Evolutionary conservation across 1,139 yeast genomes (phyloP).

Genomic region (Magnusiomyces sp.): DNA sequence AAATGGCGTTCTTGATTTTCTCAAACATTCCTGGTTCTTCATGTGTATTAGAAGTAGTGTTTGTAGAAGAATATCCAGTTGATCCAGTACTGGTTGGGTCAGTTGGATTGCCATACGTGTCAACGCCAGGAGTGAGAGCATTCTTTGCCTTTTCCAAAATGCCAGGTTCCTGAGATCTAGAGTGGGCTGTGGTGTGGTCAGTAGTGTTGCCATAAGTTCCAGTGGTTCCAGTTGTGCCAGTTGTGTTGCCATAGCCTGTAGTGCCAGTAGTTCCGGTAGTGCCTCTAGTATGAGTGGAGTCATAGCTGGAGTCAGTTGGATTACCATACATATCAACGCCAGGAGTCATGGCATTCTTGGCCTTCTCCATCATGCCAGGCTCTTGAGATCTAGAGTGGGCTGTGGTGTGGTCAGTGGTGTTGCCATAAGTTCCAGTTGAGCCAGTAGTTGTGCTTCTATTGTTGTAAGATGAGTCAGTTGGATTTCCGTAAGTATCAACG

Average conservation of each 20-base stretch:
- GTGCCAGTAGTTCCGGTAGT: slow-evolving; percentile 3
- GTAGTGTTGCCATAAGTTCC: slow-evolving; percentile 5
- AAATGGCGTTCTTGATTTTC: no score
- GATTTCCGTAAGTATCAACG: no score
- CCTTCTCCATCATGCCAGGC: background rate
- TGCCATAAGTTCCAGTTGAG: background rate
- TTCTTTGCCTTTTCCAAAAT: background rate
- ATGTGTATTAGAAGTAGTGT: background rate
- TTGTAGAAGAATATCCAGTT: slow-evolving; percentile 6
- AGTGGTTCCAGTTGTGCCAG: slow-evolving; percentile 4
- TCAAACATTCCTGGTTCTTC: no score
- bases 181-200: background rate
- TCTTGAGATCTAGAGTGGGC: slow-evolving; percentile 3
- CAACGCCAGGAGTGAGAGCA: no score
- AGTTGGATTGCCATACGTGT: slow-evolving; percentile 2
- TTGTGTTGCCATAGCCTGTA: slow-evolving; percentile 7
- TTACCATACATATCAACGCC: no score
- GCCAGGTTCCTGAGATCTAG: background rate
- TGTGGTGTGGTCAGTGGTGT: slow-evolving; percentile 2
- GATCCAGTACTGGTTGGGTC: slow-evolving; percentile 1
- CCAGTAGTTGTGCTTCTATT: background rate
- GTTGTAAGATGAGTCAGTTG: no score
- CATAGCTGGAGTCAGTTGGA: background rate
- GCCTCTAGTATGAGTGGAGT: slow-evolving; percentile 3
- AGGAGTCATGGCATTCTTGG: background rate